Percentiles rank a stretch among this genome's conserved stretches.
These are phyloP conservation scores for Pulveroboletus frians DNA, from an alignment of 768 basidiomycete genomes.

Conservation along the genomic window DNA sequence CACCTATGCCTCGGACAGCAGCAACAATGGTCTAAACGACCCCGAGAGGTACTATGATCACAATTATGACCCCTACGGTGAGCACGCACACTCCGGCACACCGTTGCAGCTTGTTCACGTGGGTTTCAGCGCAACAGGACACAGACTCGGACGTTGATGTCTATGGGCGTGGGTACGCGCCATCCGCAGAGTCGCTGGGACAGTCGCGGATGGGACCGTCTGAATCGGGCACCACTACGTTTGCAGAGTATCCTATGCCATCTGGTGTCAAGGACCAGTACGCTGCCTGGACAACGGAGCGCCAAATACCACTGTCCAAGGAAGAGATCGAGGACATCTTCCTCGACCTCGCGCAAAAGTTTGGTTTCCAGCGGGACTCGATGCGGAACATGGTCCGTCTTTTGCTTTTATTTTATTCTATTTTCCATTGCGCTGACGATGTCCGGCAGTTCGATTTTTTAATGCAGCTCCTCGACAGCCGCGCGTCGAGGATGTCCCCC, in stretches of 20 bases:
- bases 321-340: conserved; percentile 99
- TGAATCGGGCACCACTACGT: conserved; percentile 68
- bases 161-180: conserved; percentile 64
- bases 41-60: conserved; percentile 59
- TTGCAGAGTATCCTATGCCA: conserved; percentile 54
- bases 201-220: conserved; percentile 56
- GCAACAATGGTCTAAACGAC: conserved; percentile 47
- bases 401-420: conserved; percentile 12
- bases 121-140: conserved; percentile 59
- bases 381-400: conserved; percentile 88
- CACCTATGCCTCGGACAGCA: conserved; percentile 66
- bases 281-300: conserved; percentile 89
- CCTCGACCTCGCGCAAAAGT: conserved; percentile 95
- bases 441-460: conserved; percentile 81
- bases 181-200: conserved; percentile 70
- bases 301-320: conserved; percentile 94
- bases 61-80: conserved; percentile 61
- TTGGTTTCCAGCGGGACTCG: conserved; percentile 93
- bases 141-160: conserved; percentile 79
- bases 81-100: conserved; percentile 14
- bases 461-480: conserved; percentile 95
- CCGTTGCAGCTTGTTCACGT: conserved; percentile 7
- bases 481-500: conserved; percentile 95
- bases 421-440: conserved; percentile 8
- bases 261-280: conserved; percentile 74